Conservation (phyloP, 306 rosid genomes). For the Dryas octopetala region DNA sequence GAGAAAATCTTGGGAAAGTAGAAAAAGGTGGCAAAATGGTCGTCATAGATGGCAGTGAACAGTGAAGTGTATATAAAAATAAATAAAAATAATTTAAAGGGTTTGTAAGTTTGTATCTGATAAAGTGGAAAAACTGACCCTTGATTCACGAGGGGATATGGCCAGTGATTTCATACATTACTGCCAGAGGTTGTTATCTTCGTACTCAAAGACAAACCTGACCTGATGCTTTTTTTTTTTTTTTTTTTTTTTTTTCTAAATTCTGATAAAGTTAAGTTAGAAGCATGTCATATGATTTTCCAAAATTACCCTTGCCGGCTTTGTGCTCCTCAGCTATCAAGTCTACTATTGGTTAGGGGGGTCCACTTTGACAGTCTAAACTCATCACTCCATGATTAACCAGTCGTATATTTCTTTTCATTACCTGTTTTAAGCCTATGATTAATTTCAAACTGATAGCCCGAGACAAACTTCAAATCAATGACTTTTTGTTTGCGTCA, state of each 20-base stretch:
- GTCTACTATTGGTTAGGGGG: not conserved
- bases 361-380: not conserved
- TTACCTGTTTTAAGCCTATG: slow-evolving; percentile 8
- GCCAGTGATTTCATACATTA: slow-evolving; percentile 26
- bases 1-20: slow-evolving; percentile 39
- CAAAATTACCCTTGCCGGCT: slow-evolving; percentile 31
- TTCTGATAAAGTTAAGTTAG: slow-evolving; percentile 19
- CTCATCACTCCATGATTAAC: slow-evolving; percentile 14
- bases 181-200: slow-evolving; percentile 81
- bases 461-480: not conserved
- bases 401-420: slow-evolving; percentile 16
- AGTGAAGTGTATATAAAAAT: not conserved
- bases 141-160: slow-evolving; percentile 63
- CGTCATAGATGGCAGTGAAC: slow-evolving; percentile 47
- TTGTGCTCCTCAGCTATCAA: not conserved
- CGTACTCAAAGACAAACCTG: slow-evolving; percentile 61
- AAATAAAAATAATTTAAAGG: not conserved
- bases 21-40: slow-evolving; percentile 33
- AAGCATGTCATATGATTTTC: slow-evolving; percentile 40
- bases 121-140: slow-evolving; percentile 57
- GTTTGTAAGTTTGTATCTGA: slow-evolving; percentile 32
- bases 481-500: not conserved
- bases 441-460: not conserved
- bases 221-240: slow-evolving; percentile 12
- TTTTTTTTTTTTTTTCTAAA: not conserved